Conservation (phyloP, 306 rosid genomes). For the Prunus padus region DNA sequence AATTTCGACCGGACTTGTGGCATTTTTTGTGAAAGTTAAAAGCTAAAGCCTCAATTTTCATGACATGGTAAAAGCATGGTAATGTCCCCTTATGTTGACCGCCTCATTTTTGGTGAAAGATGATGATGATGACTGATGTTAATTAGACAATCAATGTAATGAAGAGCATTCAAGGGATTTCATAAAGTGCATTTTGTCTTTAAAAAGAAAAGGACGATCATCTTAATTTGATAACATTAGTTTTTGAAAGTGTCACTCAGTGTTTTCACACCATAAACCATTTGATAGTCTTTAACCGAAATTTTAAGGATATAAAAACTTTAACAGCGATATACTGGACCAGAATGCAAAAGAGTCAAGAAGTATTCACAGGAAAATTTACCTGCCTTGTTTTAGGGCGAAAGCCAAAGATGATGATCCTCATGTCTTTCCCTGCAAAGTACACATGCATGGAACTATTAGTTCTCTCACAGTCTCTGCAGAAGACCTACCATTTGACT, state of each 20-base stretch:
- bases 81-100: not conserved
- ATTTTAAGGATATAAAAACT: not conserved
- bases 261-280: not conserved
- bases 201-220: not conserved
- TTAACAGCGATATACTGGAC: not conserved
- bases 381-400: slow-evolving; percentile 94
- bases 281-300: not conserved
- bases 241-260: not conserved
- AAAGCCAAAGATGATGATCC: slow-evolving; percentile 87
- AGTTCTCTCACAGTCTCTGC: slow-evolving; percentile 7
- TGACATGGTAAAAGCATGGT: not conserved
- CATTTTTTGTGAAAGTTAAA: not conserved
- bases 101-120: not conserved
- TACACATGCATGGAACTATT: slow-evolving; percentile 20
- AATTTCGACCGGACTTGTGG: not conserved
- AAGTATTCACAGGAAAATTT: slow-evolving; percentile 21
- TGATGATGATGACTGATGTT: not conserved
- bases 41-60: not conserved
- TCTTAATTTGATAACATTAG: not conserved
- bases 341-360: not conserved
- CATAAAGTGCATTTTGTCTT: not conserved
- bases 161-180: not conserved
- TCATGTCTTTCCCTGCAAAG: slow-evolving; percentile 93
- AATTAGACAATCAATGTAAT: not conserved
- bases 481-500: not conserved